Conservation (phyloP, 768 basidiomycete species). For the Trametes meyenii region DNA sequence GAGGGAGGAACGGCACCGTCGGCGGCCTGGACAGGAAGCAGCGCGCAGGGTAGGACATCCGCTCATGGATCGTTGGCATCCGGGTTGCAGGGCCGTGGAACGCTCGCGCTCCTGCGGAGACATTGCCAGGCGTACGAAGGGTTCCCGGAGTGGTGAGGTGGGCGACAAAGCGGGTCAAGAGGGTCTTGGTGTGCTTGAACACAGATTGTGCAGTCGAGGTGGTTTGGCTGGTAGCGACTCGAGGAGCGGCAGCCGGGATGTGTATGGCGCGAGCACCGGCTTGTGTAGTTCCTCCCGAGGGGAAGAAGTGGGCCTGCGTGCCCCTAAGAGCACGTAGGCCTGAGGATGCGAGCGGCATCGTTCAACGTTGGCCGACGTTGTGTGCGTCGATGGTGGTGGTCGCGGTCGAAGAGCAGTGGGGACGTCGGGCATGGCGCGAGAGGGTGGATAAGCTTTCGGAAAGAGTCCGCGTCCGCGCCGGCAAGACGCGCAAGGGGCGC, state of each 20-base stretch:
- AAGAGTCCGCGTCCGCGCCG: neutral
- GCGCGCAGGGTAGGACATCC: conserved; percentile 59
- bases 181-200: conserved; percentile 54
- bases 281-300: conserved; percentile 24
- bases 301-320: conserved; percentile 25
- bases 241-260: conserved; percentile 43
- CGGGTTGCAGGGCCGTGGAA: conserved; percentile 30
- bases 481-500: neutral
- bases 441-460: neutral
- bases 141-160: conserved; percentile 60
- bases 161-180: conserved; percentile 57
- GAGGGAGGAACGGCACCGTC: conserved; percentile 57
- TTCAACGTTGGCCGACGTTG: conserved; percentile 4
- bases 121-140: conserved; percentile 33
- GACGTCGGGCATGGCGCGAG: neutral
- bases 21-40: conserved; percentile 52
- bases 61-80: conserved; percentile 48
- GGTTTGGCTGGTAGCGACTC: conserved; percentile 29
- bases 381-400: conserved; percentile 6
- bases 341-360: conserved; percentile 38
- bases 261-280: conserved; percentile 46
- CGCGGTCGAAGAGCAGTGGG: conserved; percentile 9
- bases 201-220: conserved; percentile 44
- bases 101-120: conserved; percentile 32
- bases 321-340: conserved; percentile 31